These are phyloP conservation scores for Aureobasidium leucospermi DNA, from an alignment of 2,329 filamentous ascomycete genomes.

Conservation along the genomic window DNA sequence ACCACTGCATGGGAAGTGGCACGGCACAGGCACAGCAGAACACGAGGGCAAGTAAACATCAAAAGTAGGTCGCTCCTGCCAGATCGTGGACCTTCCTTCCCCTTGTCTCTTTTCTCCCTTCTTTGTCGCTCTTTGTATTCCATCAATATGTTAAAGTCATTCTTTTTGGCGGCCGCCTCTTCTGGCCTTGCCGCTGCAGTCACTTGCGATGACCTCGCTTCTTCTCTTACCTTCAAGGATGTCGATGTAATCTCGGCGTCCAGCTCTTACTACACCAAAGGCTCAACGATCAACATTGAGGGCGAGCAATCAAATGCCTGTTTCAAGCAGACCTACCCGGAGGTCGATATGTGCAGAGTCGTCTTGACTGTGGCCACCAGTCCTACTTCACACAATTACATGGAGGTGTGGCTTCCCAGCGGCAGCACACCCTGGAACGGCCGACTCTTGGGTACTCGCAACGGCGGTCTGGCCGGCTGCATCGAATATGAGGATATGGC, in stretches of 20 bases:
- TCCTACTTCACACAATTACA: not conserved
- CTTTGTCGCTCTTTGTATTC: not conserved
- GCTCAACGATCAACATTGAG: constrained; percentile 2
- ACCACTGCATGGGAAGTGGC: not conserved
- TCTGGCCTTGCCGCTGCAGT: not conserved
- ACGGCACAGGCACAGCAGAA: not conserved
- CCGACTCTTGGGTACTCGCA: constrained; percentile 27
- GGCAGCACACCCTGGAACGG: constrained; percentile 14
- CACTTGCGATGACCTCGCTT: not conserved
- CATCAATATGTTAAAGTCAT: not conserved
- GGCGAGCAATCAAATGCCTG: constrained; percentile 8
- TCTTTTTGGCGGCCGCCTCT: constrained; percentile 2
- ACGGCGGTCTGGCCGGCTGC: constrained; percentile 30
- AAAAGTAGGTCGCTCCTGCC: constrained; percentile 4
- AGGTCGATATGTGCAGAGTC: constrained; percentile 12
- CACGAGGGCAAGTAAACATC: not conserved
- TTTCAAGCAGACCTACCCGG: constrained; percentile 14
- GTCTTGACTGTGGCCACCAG: constrained; percentile 3
- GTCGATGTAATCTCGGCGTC: constrained; percentile 3
- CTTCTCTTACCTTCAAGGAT: not conserved
- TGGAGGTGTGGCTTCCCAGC: constrained; percentile 40
- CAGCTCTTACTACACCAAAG: not conserved
- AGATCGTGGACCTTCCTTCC: not conserved
- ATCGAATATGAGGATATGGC: constrained; percentile 26
- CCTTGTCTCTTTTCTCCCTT: not conserved